Evolutionary conservation across 1,284 basidiomycete genomes (phyloP).

Genomic region (Ustilago xerochloae): DNA sequence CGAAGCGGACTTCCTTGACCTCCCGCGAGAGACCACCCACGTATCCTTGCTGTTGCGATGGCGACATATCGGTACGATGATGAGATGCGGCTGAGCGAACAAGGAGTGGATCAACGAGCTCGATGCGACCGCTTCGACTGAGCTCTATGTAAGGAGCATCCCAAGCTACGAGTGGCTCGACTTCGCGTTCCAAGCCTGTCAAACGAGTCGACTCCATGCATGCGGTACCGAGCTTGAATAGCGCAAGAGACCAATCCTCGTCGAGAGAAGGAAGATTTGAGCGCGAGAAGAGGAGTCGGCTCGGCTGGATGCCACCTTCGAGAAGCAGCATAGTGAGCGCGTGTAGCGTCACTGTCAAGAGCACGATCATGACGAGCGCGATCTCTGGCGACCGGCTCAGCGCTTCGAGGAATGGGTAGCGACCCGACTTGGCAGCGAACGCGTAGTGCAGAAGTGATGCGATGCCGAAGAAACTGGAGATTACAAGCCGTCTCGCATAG

Average conservation of each 20-base stretch:
- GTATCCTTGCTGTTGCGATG: not conserved
- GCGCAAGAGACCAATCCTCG: conserved; percentile 61
- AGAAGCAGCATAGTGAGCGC: conserved; percentile 59
- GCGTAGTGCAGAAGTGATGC: conserved; percentile 52
- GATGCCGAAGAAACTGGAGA: conserved; percentile 55
- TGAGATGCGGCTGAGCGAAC: conserved; percentile 1
- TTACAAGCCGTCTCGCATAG: conserved; percentile 37
- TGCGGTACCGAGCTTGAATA: conserved; percentile 62
- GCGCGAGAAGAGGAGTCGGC: conserved; percentile 49
- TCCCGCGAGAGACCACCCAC: conserved; percentile 38
- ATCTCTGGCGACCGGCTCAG: conserved; percentile 56
- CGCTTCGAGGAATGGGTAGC: conserved; percentile 58
- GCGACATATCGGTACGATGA: not conserved
- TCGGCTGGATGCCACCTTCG: conserved; percentile 41
- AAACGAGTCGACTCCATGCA: conserved; percentile 63
- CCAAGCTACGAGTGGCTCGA: conserved; percentile 47
- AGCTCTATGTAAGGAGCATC: conserved; percentile 61
- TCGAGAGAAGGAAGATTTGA: conserved; percentile 49
- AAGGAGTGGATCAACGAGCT: conserved; percentile 20
- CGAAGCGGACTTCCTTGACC: conserved; percentile 49
- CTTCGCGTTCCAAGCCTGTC: conserved; percentile 54
- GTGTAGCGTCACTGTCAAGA: conserved; percentile 56
- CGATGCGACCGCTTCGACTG: conserved; percentile 28
- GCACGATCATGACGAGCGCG: conserved; percentile 45
- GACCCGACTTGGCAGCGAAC: conserved; percentile 30